phyloP scores from a whole-genome alignment of 139 green algal genomes.

The Pycnococcus provasolii region DNA sequence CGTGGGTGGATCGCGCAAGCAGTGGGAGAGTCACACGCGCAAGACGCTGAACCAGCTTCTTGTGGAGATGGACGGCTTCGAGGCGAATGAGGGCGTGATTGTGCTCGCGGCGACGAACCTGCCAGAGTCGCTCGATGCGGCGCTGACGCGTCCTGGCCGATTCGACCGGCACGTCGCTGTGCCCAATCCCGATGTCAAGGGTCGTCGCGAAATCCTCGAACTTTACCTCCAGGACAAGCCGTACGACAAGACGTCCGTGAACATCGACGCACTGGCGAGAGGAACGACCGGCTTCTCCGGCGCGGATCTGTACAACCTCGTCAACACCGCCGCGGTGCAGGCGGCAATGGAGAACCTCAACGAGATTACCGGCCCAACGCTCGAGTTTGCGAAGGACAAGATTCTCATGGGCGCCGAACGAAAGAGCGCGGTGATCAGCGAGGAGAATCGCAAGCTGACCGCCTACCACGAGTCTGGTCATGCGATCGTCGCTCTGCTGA shows the following conservation, averaged over 20 bases:
- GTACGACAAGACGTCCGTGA: slow-evolving; percentile 37
- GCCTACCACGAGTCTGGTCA: slow-evolving; percentile 90
- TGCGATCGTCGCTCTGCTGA: slow-evolving; percentile 80
- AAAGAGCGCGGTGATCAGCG: slow-evolving; percentile 57
- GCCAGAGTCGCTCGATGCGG: slow-evolving; percentile 86
- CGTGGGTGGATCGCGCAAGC: slow-evolving; percentile 43
- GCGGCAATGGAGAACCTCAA: slow-evolving; percentile 65
- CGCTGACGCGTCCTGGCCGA: slow-evolving; percentile 73
- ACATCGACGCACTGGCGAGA: slow-evolving; percentile 55
- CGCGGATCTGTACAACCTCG: slow-evolving; percentile 66
- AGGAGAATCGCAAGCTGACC: slow-evolving; percentile 67
- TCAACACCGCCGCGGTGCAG: slow-evolving; percentile 88
- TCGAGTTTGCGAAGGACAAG: slow-evolving; percentile 40
- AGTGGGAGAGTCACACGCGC: slow-evolving; percentile 54
- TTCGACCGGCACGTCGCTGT: slow-evolving; percentile 87
- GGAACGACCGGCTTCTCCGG: slow-evolving; percentile 78
- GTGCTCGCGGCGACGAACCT: slow-evolving; percentile 92
- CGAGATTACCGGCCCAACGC: slow-evolving; percentile 14
- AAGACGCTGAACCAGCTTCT: slow-evolving; percentile 70
- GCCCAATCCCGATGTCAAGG: slow-evolving; percentile 84
- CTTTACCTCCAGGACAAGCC: slow-evolving; percentile 43
- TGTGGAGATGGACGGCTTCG: slow-evolving; percentile 97
- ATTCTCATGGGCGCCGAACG: slow-evolving; percentile 95
- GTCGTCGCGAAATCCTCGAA: slow-evolving; percentile 79
- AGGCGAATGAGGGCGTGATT: slow-evolving; percentile 84